phyloP scores from a whole-genome alignment of 495 filamentous ascomycete genomes.

The Neurospora sp. region DNA sequence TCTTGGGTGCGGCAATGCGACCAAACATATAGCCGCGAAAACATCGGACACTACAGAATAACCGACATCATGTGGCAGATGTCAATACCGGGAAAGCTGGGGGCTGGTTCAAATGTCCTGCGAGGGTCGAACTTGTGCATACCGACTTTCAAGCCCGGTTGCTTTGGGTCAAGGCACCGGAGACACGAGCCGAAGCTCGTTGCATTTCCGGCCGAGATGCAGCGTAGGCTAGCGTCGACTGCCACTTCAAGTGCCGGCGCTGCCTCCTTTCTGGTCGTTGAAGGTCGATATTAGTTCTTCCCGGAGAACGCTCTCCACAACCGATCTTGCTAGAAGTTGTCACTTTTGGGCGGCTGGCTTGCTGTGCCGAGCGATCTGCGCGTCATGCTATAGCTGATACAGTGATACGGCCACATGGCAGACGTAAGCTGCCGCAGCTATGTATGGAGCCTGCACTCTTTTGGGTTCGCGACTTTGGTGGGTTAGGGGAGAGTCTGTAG shows the following conservation, averaged over 20 bases:
- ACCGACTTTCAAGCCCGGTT: neutral
- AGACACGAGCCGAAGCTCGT: neutral
- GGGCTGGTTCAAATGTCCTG: neutral
- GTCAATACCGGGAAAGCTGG: neutral
- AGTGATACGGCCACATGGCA: no score
- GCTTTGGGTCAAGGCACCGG: neutral
- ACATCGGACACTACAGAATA: neutral
- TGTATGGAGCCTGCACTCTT: no score
- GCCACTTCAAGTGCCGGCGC: neutral
- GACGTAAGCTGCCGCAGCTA: no score
- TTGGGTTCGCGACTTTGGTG: no score
- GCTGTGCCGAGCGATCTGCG: neutral
- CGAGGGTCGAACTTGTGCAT: neutral
- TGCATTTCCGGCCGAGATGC: neutral
- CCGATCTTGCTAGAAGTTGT: neutral
- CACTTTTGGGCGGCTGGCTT: neutral
- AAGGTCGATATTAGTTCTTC: neutral
- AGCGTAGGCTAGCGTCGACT: neutral
- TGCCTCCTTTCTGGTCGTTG: neutral
- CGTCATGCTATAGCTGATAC: no score
- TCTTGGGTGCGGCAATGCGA: neutral
- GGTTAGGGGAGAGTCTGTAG: no score
- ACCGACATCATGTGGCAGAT: neutral
- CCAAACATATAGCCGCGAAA: neutral
- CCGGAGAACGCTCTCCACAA: neutral